These are phyloP conservation scores for Nitzschia sp. DNA, from an alignment of 108 stramenopile genomes.

Conservation along the genomic window DNA sequence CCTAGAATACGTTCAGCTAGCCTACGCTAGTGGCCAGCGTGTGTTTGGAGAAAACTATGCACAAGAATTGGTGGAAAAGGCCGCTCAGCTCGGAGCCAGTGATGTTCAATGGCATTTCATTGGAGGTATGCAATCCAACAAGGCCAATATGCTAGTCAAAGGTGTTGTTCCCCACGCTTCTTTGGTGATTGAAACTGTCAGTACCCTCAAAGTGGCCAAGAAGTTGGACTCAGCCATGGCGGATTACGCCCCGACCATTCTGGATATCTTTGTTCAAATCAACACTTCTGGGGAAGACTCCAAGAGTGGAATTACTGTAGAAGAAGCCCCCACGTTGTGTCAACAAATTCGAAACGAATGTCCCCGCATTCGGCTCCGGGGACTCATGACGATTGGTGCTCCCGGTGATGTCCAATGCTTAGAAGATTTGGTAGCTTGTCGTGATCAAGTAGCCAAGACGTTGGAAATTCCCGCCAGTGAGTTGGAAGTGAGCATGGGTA, in stretches of 20 bases:
- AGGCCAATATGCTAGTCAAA: slow-evolving; percentile 83
- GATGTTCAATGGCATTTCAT: slow-evolving; percentile 93
- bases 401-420: slow-evolving; percentile 85
- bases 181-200: slow-evolving; percentile 87
- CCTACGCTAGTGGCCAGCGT: slow-evolving; percentile 90
- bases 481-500: slow-evolving; percentile 96
- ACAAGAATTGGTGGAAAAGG: slow-evolving; percentile 98
- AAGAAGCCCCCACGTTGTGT: slow-evolving; percentile 55
- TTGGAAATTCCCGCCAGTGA: slow-evolving; percentile 37
- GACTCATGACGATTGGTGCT: slow-evolving; percentile 99
- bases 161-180: slow-evolving; percentile 45
- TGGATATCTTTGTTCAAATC: slow-evolving; percentile 89
- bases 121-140: slow-evolving; percentile 95
- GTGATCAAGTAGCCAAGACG: slow-evolving; percentile 51
- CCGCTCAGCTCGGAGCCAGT: slow-evolving; percentile 55
- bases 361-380: slow-evolving; percentile 70
- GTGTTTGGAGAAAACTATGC: slow-evolving; percentile 99
- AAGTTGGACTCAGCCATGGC: slow-evolving; percentile 84
- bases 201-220: slow-evolving; percentile 85
- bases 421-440: slow-evolving; percentile 61
- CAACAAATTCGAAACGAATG: slow-evolving; percentile 71
- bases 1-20: slow-evolving; percentile 67
- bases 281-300: slow-evolving; percentile 96
- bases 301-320: slow-evolving; percentile 83
- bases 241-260: slow-evolving; percentile 28